Evolutionary conservation across 192 early-diverging fungal species (phyloP).

Genomic region (Geosiphon pyriformis): DNA sequence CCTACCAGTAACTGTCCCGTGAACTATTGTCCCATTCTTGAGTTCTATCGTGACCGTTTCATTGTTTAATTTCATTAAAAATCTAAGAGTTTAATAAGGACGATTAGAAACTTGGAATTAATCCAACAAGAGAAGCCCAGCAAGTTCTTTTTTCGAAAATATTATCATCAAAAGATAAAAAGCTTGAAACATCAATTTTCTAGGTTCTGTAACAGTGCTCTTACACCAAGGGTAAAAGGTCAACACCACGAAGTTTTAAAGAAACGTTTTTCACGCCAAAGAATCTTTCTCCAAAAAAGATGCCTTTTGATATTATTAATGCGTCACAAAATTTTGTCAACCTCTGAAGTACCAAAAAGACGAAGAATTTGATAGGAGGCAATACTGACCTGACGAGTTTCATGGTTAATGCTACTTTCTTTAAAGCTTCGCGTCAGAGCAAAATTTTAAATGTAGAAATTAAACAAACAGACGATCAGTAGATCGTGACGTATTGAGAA

Average conservation of each 20-base stretch:
- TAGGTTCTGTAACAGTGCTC: too few species aligned
- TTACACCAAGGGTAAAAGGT: too few species aligned
- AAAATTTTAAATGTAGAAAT: background rate
- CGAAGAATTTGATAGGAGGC: too few species aligned
- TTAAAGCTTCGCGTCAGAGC: background rate
- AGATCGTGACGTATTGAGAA: background rate
- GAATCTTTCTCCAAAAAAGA: background rate
- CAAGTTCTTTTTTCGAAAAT: too few species aligned
- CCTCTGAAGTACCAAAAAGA: too few species aligned
- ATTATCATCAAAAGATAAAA: too few species aligned
- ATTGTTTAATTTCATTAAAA: slow-evolving; percentile 96
- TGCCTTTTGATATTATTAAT: background rate
- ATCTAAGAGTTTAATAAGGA: slow-evolving; percentile 65
- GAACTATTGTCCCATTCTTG: slow-evolving; percentile 96
- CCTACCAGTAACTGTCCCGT: slow-evolving; percentile 84
- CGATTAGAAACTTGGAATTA: too few species aligned
- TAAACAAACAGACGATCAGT: background rate
- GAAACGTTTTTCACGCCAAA: too few species aligned
- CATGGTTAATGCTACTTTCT: slow-evolving; percentile 3
- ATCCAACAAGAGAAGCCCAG: too few species aligned
- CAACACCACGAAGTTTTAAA: too few species aligned
- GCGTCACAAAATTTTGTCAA: too few species aligned
- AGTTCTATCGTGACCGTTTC: slow-evolving; percentile 98
- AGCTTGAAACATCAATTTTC: too few species aligned
- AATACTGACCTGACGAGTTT: slow-evolving; percentile 13